Evolutionary conservation across 306 rosid genomes (phyloP).

Genomic region (Ceratonia siliqua): DNA sequence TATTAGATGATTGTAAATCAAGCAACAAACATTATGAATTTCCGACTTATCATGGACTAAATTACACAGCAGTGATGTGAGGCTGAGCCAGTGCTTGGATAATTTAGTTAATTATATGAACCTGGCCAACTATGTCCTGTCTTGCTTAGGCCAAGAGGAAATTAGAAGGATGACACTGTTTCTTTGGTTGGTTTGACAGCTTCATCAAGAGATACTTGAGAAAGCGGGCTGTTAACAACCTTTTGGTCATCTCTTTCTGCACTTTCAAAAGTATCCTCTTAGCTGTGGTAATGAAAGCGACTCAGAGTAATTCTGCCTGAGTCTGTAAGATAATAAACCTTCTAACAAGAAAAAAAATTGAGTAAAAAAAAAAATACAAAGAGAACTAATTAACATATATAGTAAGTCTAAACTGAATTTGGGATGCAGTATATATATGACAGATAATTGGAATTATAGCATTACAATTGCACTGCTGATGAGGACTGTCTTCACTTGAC

Average conservation of each 20-base stretch:
- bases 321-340: background rate
- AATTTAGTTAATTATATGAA: constrained; percentile 16
- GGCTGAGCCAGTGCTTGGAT: background rate
- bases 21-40: background rate
- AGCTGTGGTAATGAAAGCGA: constrained; percentile 28
- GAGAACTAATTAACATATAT: too few relatives aligned
- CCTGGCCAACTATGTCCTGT: background rate
- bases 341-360: background rate
- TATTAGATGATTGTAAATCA: too few relatives aligned
- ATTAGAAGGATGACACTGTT: constrained; percentile 9
- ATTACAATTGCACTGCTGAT: too few relatives aligned
- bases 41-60: background rate
- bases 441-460: too few relatives aligned
- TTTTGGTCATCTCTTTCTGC: background rate
- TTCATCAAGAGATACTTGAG: constrained; percentile 48
- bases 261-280: constrained; percentile 8
- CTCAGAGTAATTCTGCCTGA: background rate
- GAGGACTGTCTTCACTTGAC: too few relatives aligned
- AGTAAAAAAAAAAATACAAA: too few relatives aligned
- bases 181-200: constrained; percentile 42
- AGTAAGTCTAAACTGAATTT: too few relatives aligned
- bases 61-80: constrained; percentile 28
- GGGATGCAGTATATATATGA: too few relatives aligned
- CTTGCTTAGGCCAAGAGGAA: background rate
- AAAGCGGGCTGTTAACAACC: constrained; percentile 38